These are phyloP conservation scores for Hypholoma sublateritium DNA, from an alignment of 768 basidiomycete genomes.

Conservation along the genomic window DNA sequence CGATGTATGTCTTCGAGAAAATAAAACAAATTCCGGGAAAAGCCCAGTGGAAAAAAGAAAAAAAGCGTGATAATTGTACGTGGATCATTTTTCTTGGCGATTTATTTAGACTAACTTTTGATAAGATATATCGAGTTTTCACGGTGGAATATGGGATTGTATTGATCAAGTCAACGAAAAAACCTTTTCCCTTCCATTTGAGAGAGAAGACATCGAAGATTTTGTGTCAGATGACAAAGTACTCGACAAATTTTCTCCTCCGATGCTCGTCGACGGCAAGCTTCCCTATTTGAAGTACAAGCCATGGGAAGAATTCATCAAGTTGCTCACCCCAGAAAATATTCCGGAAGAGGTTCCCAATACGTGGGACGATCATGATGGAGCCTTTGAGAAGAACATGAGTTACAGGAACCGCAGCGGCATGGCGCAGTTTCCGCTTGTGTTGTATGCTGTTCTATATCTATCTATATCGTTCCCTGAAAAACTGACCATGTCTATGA, in stretches of 20 bases:
- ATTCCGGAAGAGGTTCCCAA: constrained; percentile 4
- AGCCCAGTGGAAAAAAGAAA: background rate
- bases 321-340: background rate
- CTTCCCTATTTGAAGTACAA: constrained; percentile 7
- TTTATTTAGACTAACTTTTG: background rate
- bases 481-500: background rate
- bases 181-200: constrained; percentile 2
- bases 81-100: background rate
- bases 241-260: constrained; percentile 4
- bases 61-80: background rate
- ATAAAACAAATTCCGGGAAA: no score
- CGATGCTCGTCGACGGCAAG: background rate
- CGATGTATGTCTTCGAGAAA: no score
- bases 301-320: constrained; percentile 12
- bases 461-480: background rate
- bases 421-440: constrained; percentile 1
- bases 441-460: background rate
- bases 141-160: constrained; percentile 13
- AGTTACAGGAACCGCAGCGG: background rate
- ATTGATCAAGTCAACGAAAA: background rate
- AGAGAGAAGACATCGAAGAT: background rate
- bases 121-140: background rate
- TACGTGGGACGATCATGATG: constrained; percentile 4
- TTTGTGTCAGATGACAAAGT: constrained; percentile 1
- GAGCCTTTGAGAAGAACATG: background rate